Percentiles rank a stretch among this genome's conserved stretches.
phyloP scores from a whole-genome alignment of 1,139 yeast species.

The Yamadazyma membranifaciens region DNA sequence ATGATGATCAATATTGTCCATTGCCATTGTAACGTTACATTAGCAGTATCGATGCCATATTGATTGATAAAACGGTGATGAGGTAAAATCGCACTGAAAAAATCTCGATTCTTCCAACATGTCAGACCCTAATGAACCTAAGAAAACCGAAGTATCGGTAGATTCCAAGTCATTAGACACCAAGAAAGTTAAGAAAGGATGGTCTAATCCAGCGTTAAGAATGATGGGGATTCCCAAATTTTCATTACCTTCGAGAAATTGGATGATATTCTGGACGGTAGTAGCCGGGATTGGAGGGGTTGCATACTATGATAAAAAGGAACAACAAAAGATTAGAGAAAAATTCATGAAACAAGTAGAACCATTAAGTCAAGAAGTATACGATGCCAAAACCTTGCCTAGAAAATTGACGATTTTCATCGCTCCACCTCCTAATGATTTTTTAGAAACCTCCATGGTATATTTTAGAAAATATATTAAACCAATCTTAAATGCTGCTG shows the following conservation, averaged over 20 bases:
- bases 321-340: slow-evolving; percentile 65
- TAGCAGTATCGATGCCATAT: no score
- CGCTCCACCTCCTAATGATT: slow-evolving; percentile 97
- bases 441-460: slow-evolving; percentile 69
- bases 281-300: slow-evolving; percentile 68
- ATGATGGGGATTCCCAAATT: slow-evolving; percentile 84
- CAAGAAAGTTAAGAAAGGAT: slow-evolving; percentile 43
- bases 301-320: slow-evolving; percentile 70
- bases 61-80: no score
- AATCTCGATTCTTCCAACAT: not conserved
- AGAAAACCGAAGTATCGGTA: not conserved
- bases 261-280: slow-evolving; percentile 87
- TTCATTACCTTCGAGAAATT: slow-evolving; percentile 84
- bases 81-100: no score
- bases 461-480: slow-evolving; percentile 80
- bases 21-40: not conserved
- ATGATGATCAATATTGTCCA: not conserved
- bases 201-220: slow-evolving; percentile 80
- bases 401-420: slow-evolving; percentile 79
- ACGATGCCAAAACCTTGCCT: slow-evolving; percentile 49
- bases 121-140: not conserved
- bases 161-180: not conserved
- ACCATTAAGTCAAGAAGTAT: slow-evolving; percentile 39
- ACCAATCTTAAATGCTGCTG: slow-evolving; percentile 84
- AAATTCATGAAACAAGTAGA: slow-evolving; percentile 66